These are phyloP conservation scores for Alternaria atra DNA, from an alignment of 2,329 filamentous ascomycete genomes.

Conservation along the genomic window DNA sequence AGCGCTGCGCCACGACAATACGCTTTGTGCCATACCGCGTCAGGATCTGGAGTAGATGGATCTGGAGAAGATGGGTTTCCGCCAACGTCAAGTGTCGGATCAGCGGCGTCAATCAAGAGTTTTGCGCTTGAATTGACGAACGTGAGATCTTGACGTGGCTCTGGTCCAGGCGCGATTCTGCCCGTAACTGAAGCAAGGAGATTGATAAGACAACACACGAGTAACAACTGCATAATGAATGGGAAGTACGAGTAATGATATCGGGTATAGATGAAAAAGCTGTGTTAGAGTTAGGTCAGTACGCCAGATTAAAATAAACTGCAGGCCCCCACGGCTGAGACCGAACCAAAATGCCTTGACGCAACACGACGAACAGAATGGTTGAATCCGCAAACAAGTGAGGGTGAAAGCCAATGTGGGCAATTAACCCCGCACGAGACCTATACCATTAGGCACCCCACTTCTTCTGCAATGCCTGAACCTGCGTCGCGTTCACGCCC, in stretches of 20 bases:
- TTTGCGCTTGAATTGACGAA: neutral
- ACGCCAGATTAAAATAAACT: neutral
- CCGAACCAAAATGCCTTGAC: neutral
- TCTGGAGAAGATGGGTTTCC: neutral
- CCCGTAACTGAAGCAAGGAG: neutral
- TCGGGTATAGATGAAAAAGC: neutral
- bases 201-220: neutral
- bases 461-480: conserved; percentile 51
- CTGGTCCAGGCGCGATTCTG: neutral
- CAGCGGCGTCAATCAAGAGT: neutral
- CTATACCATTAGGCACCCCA: conserved; percentile 23
- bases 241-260: neutral
- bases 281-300: neutral
- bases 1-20: conserved; percentile 18
- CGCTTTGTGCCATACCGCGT: conserved; percentile 6
- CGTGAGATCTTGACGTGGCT: neutral
- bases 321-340: neutral
- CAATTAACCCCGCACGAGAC: neutral
- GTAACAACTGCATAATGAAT: neutral
- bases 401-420: neutral
- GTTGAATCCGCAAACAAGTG: neutral
- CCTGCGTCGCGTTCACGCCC: conserved; percentile 32
- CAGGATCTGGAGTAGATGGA: neutral
- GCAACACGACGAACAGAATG: neutral
- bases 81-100: neutral